A percentile compares a stretch with the other conserved stretches of the same genome.
Evolutionary conservation across 768 basidiomycete species (phyloP).

Genomic region (Leccinum truebloodii): DNA sequence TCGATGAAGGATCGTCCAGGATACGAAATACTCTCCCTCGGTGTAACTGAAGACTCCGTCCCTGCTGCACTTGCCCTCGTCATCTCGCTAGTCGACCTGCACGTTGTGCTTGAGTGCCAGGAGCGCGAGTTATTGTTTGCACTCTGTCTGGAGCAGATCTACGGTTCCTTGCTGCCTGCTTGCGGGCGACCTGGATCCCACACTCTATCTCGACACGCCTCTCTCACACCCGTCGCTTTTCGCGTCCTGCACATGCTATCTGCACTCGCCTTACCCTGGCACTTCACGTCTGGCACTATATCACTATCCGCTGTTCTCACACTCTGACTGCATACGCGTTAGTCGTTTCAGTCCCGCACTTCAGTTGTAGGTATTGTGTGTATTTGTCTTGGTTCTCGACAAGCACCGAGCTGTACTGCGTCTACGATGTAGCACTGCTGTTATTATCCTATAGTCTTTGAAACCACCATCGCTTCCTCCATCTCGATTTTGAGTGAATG

Average conservation of each 20-base stretch:
- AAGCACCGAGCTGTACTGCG: slow-evolving; percentile 32
- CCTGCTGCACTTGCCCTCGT: slow-evolving; percentile 27
- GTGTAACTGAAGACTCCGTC: slow-evolving; percentile 7
- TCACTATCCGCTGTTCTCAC: slow-evolving; percentile 24
- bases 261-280: slow-evolving; percentile 20
- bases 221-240: slow-evolving; percentile 5
- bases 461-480: slow-evolving; percentile 25
- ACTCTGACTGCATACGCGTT: slow-evolving; percentile 19
- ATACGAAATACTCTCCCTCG: slow-evolving; percentile 8
- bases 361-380: slow-evolving; percentile 35
- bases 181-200: slow-evolving; percentile 26
- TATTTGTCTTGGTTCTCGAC: slow-evolving; percentile 31
- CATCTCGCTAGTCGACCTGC: slow-evolving; percentile 41
- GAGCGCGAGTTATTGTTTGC: slow-evolving; percentile 14
- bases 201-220: slow-evolving; percentile 30
- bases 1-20: slow-evolving; percentile 24
- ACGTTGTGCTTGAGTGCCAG: slow-evolving; percentile 28
- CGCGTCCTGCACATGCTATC: slow-evolving; percentile 15
- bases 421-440: slow-evolving; percentile 34
- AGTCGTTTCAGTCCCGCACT: slow-evolving; percentile 25
- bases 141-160: slow-evolving; percentile 12
- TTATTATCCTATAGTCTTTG: slow-evolving; percentile 27
- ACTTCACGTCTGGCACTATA: slow-evolving; percentile 23
- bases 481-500: not conserved
- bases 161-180: slow-evolving; percentile 20